Evolutionary conservation across 306 rosid genomes (phyloP).

Genomic region (Cucurbita argyrosperma): DNA sequence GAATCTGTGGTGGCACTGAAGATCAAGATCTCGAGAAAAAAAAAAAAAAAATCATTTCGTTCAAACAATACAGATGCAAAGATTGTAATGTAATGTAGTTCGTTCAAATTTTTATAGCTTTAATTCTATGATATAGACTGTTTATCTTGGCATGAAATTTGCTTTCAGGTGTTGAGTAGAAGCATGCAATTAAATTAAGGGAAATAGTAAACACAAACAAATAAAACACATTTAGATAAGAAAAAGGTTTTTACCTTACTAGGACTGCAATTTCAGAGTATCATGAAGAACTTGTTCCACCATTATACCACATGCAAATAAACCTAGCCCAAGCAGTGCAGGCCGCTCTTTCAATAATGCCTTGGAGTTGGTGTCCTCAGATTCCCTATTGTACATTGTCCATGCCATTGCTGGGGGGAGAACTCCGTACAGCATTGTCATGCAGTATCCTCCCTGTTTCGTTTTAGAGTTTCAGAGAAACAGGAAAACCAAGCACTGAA

Average conservation of each 20-base stretch:
- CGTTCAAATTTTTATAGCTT: not conserved
- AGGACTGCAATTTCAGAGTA: constrained; percentile 18
- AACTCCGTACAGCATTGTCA: constrained; percentile 66
- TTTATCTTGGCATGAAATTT: not conserved
- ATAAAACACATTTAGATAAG: not conserved
- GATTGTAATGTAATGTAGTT: not conserved
- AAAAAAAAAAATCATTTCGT: not conserved
- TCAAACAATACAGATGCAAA: not conserved
- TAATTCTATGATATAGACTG: not conserved
- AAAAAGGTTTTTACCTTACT: not conserved
- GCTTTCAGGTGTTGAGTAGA: not conserved
- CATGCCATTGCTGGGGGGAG: constrained; percentile 79
- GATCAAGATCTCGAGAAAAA: not conserved
- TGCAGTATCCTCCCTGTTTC: constrained; percentile 62
- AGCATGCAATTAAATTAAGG: too few species aligned
- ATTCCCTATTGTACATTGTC: constrained; percentile 29
- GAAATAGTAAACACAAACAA: not conserved
- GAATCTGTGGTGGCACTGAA: not conserved
- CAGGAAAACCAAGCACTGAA: not conserved
- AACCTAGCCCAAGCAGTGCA: constrained; percentile 34
- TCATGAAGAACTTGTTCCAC: constrained; percentile 46
- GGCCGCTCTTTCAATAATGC: constrained; percentile 29
- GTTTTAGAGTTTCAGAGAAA: not conserved
- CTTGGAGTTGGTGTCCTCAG: constrained; percentile 9
- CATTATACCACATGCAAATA: constrained; percentile 42